phyloP scores from a whole-genome alignment of 2,329 filamentous ascomycete species.

The Fusarium armeniacum region DNA sequence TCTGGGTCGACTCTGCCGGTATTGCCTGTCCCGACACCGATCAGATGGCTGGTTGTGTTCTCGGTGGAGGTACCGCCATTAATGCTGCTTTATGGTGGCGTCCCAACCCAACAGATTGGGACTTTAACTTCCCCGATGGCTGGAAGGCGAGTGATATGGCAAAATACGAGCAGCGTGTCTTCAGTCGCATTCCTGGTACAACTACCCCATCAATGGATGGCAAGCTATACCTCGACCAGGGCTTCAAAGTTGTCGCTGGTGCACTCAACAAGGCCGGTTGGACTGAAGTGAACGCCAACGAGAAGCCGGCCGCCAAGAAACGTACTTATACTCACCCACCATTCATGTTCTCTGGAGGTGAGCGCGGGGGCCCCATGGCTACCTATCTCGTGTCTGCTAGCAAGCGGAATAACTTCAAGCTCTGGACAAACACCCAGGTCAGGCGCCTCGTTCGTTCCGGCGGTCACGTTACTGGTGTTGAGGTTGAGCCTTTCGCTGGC shows the following conservation, averaged over 20 bases:
- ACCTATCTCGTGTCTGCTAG: conserved; percentile 22
- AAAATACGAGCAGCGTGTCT: conserved; percentile 22
- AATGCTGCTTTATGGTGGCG: conserved; percentile 28
- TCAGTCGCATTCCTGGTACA: conserved; percentile 19
- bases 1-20: conserved; percentile 13
- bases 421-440: conserved; percentile 25
- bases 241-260: conserved; percentile 14
- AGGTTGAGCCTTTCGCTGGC: conserved; percentile 16
- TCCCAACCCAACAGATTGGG: conserved; percentile 18
- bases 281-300: conserved; percentile 6
- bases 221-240: conserved; percentile 22
- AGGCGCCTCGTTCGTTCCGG: conserved; percentile 18
- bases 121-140: conserved; percentile 23
- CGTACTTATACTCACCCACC: conserved; percentile 18
- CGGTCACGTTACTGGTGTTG: conserved; percentile 10
- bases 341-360: conserved; percentile 13
- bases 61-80: conserved; percentile 18
- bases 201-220: conserved; percentile 13
- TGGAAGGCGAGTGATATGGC: conserved; percentile 22
- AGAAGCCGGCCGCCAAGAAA: conserved; percentile 1
- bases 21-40: conserved; percentile 20
- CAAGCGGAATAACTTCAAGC: conserved; percentile 11
- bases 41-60: conserved; percentile 26
- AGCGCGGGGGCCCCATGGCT: conserved; percentile 12
- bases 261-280: conserved; percentile 14